Evolutionary conservation across 345 rosid species (phyloP).

Genomic region (Brassica carinata): DNA sequence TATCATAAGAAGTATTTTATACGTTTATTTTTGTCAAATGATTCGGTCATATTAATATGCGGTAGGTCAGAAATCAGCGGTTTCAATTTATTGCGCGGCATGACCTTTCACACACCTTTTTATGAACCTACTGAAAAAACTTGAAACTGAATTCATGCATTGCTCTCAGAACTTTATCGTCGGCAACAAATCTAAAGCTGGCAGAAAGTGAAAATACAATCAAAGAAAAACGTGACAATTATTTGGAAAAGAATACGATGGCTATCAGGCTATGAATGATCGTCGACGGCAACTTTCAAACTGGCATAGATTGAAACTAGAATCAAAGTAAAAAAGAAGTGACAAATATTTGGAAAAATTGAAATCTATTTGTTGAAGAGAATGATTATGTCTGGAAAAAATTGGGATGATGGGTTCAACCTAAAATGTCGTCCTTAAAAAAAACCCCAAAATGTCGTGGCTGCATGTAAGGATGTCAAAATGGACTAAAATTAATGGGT

Average conservation of each 20-base stretch:
- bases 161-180: neutral
- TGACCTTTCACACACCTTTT: constrained; percentile 4
- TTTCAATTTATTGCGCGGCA: constrained; percentile 24
- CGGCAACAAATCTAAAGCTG: constrained; percentile 23
- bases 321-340: neutral
- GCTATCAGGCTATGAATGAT: neutral
- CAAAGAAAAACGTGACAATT: neutral
- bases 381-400: constrained; percentile 25
- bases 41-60: constrained; percentile 17
- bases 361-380: neutral
- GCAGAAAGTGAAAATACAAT: neutral
- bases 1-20: neutral
- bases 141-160: neutral
- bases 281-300: constrained; percentile 22
- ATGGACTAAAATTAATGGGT: too few species aligned
- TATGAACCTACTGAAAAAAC: neutral
- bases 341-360: neutral
- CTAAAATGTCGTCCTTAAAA: neutral
- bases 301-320: neutral
- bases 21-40: neutral
- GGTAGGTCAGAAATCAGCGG: constrained; percentile 32
- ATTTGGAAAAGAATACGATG: neutral
- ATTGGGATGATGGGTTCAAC: constrained; percentile 9
- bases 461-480: neutral
- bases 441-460: neutral